phyloP scores from a whole-genome alignment of 1,284 basidiomycete genomes.

The Trichosporon coremiiforme region DNA sequence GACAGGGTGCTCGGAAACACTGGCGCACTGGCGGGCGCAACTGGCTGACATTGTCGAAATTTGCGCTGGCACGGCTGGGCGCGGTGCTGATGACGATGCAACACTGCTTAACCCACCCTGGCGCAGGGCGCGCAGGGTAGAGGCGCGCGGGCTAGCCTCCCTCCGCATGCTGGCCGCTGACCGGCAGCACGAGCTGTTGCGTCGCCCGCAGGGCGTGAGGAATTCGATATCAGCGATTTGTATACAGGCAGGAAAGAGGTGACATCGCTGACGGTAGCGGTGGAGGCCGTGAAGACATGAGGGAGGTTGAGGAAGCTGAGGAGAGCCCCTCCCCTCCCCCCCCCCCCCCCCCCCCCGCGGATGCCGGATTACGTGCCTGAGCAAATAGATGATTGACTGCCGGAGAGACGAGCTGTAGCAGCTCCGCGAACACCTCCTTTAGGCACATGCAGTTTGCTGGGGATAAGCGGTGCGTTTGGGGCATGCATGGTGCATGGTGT shows the following conservation, averaged over 20 bases:
- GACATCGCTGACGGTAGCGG: background rate
- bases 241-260: background rate
- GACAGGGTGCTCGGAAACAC: slow-evolving; percentile 4
- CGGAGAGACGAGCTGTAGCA: no score
- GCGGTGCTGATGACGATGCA: background rate
- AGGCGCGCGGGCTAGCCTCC: background rate
- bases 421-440: background rate
- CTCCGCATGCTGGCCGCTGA: background rate
- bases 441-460: background rate
- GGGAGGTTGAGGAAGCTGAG: background rate
- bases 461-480: no score
- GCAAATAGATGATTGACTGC: background rate
- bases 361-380: no score
- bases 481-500: no score
- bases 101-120: no score
- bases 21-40: background rate
- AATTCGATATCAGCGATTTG: background rate
- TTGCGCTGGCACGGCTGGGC: no score
- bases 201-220: background rate
- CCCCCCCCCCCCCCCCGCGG: no score
- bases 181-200: background rate
- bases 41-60: no score
- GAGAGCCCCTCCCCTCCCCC: no score
- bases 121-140: background rate
- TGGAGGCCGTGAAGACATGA: no score